A percentile compares a stretch with the other conserved stretches of the same genome.
Conservation (phyloP, 106 monocot genomes). For the Chionographis japonica region DNA sequence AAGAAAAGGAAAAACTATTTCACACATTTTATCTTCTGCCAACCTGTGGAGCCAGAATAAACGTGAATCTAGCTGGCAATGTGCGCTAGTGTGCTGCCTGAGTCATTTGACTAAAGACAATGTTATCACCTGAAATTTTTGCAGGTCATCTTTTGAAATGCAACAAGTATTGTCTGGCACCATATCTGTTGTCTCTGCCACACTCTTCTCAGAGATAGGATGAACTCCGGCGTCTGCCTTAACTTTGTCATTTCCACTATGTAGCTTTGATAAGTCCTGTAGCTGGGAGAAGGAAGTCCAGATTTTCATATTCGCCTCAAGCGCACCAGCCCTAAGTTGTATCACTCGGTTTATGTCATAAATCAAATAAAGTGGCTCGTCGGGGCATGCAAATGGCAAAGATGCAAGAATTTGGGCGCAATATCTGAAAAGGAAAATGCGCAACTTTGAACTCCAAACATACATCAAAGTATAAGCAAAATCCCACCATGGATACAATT, state of each 20-base stretch:
- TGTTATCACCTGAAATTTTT: conserved; percentile 60
- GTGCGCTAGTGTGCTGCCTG: not conserved
- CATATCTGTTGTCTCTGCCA: not conserved
- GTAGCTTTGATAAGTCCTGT: conserved; percentile 14
- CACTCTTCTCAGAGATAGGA: conserved; percentile 6
- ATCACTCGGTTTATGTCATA: conserved; percentile 93
- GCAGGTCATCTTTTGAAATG: conserved; percentile 40
- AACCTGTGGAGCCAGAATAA: too few relatives aligned
- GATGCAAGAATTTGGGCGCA: conserved; percentile 91
- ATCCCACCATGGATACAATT: not conserved
- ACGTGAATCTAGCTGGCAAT: too few relatives aligned
- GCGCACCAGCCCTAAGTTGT: conserved; percentile 77
- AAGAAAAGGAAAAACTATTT: not conserved
- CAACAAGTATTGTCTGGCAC: conserved; percentile 17
- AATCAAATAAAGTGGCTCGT: conserved; percentile 95
- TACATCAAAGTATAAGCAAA: not conserved
- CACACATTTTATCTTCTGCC: too few relatives aligned
- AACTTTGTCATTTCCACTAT: conserved; percentile 12
- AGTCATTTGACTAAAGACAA: conserved; percentile 1
- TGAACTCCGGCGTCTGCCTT: conserved; percentile 9
- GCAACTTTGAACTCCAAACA: not conserved
- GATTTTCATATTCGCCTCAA: conserved; percentile 88
- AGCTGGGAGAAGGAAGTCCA: conserved; percentile 71
- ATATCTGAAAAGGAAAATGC: conserved; percentile 48
- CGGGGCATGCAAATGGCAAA: conserved; percentile 78